Evolutionary conservation across 179 eudicot species (phyloP), one percentile per base, ranked within the genome.

Genomic region (Camellia oleifera): DNA sequence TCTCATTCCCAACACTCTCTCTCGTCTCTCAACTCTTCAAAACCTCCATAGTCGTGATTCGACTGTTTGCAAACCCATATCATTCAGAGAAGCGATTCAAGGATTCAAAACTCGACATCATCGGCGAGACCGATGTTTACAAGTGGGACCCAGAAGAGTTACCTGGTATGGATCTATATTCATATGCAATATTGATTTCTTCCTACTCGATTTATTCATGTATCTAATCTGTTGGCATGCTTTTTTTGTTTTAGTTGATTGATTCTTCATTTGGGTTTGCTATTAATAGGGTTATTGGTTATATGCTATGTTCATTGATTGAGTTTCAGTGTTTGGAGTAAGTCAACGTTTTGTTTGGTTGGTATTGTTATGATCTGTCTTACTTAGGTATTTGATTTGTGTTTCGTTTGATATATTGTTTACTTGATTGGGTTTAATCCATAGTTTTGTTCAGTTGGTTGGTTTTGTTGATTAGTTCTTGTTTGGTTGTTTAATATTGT

Each of bases 81-180:
- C 1, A 26, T 26, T 26, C 32, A 0, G 32, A 26, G 1, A 26
- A 26, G 32, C 32, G 32, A 26, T 26, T 26, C 32, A 26, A 26
- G 32, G 32, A 26, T 26, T 26, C 32, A 26, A 89, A 83, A 81
- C 92, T 85, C 62, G 93, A 92, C 80, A 81, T 88, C 40, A 86
- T 95, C 75, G 88, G 82, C 32, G 98, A 90, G 81, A 81, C 87
- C 68, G 99, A 95, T 79, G 97, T 95, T 15, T 95, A 95, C 77
- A 95, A 95, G 81, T 90, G 89, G 75, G 95, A 93, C 18, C 98
- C 97, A 0, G 91, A 93, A 58, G 98, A 95, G 18, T 84, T 95
- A 54, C 98, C 98, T 81, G 98, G 98, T 95, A 86, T n/a, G 5
- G 9, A 11, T 32, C 69, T 48, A 0, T 57, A 8, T 48, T 67